Evolutionary conservation across 1,284 basidiomycete genomes (phyloP).

Genomic region (Moesziomyces aphidis): DNA sequence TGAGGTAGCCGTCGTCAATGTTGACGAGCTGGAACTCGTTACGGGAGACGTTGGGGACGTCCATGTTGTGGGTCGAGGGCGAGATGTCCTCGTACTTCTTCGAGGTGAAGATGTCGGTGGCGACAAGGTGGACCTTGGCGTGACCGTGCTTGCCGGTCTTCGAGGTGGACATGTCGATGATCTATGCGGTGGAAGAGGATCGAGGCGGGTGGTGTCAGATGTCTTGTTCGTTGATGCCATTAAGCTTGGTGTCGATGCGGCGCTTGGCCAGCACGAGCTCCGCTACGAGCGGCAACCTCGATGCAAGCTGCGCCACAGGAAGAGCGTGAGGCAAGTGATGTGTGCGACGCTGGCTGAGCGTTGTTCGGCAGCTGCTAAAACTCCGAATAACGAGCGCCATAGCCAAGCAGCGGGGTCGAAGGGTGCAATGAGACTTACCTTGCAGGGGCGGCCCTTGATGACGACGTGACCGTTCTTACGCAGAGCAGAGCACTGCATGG

Average conservation of each 20-base stretch:
- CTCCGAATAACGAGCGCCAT: too few relatives aligned
- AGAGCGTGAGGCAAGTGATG: too few relatives aligned
- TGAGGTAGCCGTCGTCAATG: conserved; percentile 79
- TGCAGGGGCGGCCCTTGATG: conserved; percentile 98
- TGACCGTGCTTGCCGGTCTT: conserved; percentile 98
- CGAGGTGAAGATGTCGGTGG: conserved; percentile 78
- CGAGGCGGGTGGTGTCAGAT: conserved; percentile 6
- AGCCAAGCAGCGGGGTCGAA: too few relatives aligned
- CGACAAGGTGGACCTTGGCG: conserved; percentile 98
- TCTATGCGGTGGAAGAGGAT: conserved; percentile 27
- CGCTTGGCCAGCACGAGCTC: too few relatives aligned
- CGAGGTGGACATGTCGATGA: conserved; percentile 90
- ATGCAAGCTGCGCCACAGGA: too few relatives aligned
- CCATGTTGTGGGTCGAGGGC: conserved; percentile 99
- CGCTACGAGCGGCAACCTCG: too few relatives aligned
- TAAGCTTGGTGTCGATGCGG: not conserved
- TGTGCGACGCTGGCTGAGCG: too few relatives aligned
- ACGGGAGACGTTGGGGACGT: conserved; percentile 93
- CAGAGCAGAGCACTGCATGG: conserved; percentile 98
- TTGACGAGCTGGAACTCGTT: conserved; percentile 90
- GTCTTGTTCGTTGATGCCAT: not conserved
- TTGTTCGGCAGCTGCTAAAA: too few relatives aligned
- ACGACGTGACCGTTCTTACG: conserved; percentile 92
- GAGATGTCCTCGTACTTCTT: conserved; percentile 84
- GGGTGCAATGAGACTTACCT: conserved; percentile 69